phyloP scores from a whole-genome alignment of 805 yeast species.

The Ogataea angusta region DNA sequence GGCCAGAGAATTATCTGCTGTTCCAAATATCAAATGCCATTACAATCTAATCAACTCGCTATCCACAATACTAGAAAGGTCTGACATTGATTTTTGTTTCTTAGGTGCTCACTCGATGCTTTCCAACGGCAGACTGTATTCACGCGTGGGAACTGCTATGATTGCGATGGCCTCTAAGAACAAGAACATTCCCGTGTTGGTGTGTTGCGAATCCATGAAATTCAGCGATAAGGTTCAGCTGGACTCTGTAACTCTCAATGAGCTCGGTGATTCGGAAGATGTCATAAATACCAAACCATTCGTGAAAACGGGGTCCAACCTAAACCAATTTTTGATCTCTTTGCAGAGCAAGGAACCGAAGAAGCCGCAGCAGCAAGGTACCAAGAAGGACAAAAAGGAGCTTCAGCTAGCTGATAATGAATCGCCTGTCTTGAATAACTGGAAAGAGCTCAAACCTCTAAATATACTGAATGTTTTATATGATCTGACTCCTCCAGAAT shows the following conservation, averaged over 20 bases:
- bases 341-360: slow-evolving; percentile 33
- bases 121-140: slow-evolving; percentile 88
- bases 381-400: slow-evolving; percentile 8
- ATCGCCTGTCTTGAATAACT: slow-evolving; percentile 48
- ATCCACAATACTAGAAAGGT: slow-evolving; percentile 64
- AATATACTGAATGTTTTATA: slow-evolving; percentile 83
- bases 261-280: slow-evolving; percentile 78
- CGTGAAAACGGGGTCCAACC: slow-evolving; percentile 57
- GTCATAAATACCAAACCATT: slow-evolving; percentile 55
- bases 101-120: slow-evolving; percentile 97
- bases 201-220: slow-evolving; percentile 92
- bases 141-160: slow-evolving; percentile 93
- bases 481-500: slow-evolving; percentile 91
- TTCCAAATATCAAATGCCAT: slow-evolving; percentile 63
- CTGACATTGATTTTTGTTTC: slow-evolving; percentile 83
- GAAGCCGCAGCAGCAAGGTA: slow-evolving; percentile 6
- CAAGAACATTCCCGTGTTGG: slow-evolving; percentile 88
- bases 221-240: slow-evolving; percentile 93
- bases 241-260: slow-evolving; percentile 93
- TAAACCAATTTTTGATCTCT: slow-evolving; percentile 56
- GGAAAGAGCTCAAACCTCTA: slow-evolving; percentile 61
- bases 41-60: slow-evolving; percentile 79
- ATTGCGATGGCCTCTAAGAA: slow-evolving; percentile 88
- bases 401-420: slow-evolving; percentile 24
- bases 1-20: slow-evolving; percentile 57